Evolutionary conservation across 345 rosid species (phyloP).

Genomic region (Cardamine chenopodiifolia): DNA sequence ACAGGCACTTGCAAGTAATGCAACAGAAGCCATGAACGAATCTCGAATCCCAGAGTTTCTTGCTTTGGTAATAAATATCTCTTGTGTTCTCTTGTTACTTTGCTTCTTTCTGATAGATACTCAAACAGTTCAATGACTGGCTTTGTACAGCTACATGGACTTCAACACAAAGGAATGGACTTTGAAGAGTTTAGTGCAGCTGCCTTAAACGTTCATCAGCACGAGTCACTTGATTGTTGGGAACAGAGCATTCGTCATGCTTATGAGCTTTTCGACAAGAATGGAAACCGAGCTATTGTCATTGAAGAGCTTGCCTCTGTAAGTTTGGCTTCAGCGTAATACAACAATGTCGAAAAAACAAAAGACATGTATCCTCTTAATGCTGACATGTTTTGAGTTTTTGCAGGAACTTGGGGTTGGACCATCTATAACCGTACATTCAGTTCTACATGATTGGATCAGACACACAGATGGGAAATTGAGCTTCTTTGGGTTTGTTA

Average conservation of each 20-base stretch:
- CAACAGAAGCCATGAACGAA: slow-evolving; percentile 89
- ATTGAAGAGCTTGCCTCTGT: slow-evolving; percentile 95
- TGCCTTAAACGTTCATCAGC: slow-evolving; percentile 78
- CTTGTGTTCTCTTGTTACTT: neutral
- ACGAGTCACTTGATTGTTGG: slow-evolving; percentile 83
- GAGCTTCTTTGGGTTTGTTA: slow-evolving; percentile 84
- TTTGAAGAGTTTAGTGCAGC: slow-evolving; percentile 98
- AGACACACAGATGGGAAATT: slow-evolving; percentile 87
- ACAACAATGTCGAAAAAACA: neutral
- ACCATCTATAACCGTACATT: slow-evolving; percentile 79
- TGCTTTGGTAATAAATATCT: slow-evolving; percentile 55
- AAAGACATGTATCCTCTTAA: neutral
- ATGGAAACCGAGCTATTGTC: slow-evolving; percentile 79
- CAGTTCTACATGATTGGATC: slow-evolving; percentile 87
- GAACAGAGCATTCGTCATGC: slow-evolving; percentile 76
- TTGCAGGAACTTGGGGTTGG: slow-evolving; percentile 94
- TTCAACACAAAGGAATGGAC: slow-evolving; percentile 80
- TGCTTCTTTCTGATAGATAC: neutral
- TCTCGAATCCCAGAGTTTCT: slow-evolving; percentile 74
- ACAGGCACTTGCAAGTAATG: slow-evolving; percentile 74
- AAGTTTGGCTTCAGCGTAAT: neutral
- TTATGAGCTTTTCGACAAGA: slow-evolving; percentile 78
- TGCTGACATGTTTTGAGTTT: slow-evolving; percentile 5
- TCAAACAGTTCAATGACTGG: slow-evolving; percentile 15
- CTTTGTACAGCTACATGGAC: slow-evolving; percentile 62